Conservation (phyloP, 441 rosid genomes). For the Gossypium aridum region DNA sequence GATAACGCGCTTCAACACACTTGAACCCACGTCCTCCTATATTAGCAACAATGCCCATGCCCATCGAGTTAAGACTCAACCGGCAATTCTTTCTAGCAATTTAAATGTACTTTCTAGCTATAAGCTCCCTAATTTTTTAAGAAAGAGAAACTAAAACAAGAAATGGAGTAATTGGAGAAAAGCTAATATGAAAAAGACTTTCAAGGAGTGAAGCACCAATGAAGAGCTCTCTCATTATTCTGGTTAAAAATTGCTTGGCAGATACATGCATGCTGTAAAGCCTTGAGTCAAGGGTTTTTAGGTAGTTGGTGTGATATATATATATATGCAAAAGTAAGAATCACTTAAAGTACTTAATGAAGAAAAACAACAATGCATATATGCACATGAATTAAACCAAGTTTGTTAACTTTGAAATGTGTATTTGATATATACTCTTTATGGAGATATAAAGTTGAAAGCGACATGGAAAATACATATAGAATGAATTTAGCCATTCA, state of each 20-base stretch:
- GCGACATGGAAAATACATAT: not conserved
- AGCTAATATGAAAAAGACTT: not conserved
- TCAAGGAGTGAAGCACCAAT: not conserved
- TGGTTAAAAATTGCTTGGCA: too few species aligned
- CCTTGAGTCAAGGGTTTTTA: not conserved
- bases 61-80: too few species aligned
- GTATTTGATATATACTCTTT: not conserved
- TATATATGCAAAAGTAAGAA: slow-evolving; percentile 1
- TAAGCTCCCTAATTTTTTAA: not conserved
- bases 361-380: not conserved
- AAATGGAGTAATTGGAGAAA: not conserved
- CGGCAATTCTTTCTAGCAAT: too few species aligned
- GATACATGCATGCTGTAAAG: not conserved
- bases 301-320: slow-evolving; percentile 4
- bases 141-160: not conserved
- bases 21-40: too few species aligned
- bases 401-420: not conserved
- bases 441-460: not conserved
- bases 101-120: not conserved
- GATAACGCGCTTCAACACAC: too few species aligned
- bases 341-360: not conserved
- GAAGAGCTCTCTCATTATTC: too few species aligned
- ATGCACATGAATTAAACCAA: not conserved
- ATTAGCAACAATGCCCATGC: too few species aligned
- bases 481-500: not conserved